phyloP scores from a whole-genome alignment of 768 basidiomycete genomes.

The Boletus vermiculosoides region DNA sequence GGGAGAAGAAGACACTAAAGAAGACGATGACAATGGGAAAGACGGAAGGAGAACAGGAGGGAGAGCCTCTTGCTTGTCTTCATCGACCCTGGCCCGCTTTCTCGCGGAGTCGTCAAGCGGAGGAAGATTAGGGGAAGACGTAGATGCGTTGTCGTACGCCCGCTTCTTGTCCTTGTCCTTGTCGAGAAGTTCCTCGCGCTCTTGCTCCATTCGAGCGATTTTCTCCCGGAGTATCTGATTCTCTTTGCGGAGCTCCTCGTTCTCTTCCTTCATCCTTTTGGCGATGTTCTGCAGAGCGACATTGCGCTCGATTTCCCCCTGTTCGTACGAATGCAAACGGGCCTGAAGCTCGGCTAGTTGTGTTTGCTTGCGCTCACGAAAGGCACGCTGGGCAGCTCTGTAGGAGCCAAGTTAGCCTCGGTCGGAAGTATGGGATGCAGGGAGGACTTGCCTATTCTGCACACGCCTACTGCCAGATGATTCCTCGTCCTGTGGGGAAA shows the following conservation, averaged over 20 bases:
- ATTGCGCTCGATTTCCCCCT: constrained; percentile 87
- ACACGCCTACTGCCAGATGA: constrained; percentile 60
- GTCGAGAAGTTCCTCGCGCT: constrained; percentile 29
- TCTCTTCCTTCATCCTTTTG: constrained; percentile 85
- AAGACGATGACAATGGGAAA: constrained; percentile 41
- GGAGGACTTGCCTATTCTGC: constrained; percentile 62
- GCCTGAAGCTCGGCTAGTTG: constrained; percentile 87
- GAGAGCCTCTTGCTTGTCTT: constrained; percentile 21
- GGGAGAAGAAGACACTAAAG: constrained; percentile 55
- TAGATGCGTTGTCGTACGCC: constrained; percentile 51
- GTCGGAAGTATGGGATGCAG: background rate
- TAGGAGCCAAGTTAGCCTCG: constrained; percentile 9
- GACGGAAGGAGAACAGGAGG: constrained; percentile 21
- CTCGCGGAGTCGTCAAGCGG: constrained; percentile 24
- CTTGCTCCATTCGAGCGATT: constrained; percentile 42
- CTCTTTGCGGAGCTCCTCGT: constrained; percentile 68
- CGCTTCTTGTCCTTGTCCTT: constrained; percentile 54
- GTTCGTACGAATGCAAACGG: constrained; percentile 80
- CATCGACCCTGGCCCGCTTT: constrained; percentile 40
- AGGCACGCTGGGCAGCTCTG: constrained; percentile 87
- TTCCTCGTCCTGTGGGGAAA: constrained; percentile 39
- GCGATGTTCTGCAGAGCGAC: constrained; percentile 81
- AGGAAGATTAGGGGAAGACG: constrained; percentile 28
- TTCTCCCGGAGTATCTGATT: constrained; percentile 59
- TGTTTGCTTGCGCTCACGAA: constrained; percentile 85